phyloP scores from a whole-genome alignment of 768 basidiomycete species.

The Termitomyces bulborhizus region DNA sequence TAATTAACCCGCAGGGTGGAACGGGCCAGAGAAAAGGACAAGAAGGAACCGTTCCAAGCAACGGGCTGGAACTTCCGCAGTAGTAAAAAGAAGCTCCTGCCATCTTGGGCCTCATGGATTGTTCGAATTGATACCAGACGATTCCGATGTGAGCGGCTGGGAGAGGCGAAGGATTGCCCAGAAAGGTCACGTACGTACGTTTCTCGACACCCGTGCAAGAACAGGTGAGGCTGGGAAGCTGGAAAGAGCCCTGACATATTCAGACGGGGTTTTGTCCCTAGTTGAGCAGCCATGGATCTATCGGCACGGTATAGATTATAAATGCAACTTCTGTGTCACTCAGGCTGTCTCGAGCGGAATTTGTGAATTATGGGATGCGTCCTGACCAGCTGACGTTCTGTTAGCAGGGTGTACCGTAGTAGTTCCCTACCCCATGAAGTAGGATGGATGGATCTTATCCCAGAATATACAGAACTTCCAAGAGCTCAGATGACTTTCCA shows the following conservation, averaged over 20 bases:
- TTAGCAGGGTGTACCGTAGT: neutral
- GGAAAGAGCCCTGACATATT: neutral
- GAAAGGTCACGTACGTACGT: neutral
- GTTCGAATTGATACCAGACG: neutral
- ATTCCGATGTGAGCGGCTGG: slow-evolving; percentile 2
- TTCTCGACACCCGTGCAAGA: neutral
- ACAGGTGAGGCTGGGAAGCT: neutral
- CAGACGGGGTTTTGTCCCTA: neutral
- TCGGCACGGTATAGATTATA: neutral
- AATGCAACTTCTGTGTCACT: neutral
- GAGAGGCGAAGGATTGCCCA: neutral
- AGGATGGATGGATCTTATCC: neutral
- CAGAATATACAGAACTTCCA: neutral
- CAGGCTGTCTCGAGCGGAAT: neutral
- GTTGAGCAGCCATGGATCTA: neutral
- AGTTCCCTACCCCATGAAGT: neutral
- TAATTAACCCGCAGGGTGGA: neutral
- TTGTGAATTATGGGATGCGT: neutral
- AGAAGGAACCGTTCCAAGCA: neutral
- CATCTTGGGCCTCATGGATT: neutral
- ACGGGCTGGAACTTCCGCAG: neutral
- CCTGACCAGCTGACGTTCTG: neutral
- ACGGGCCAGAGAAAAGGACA: neutral
- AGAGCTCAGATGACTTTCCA: neutral
- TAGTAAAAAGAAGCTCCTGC: neutral